Percentiles rank a stretch among this genome's conserved stretches.
These are phyloP conservation scores for Fusarium humuli DNA, from an alignment of 2,329 filamentous ascomycete species.

Conservation along the genomic window DNA sequence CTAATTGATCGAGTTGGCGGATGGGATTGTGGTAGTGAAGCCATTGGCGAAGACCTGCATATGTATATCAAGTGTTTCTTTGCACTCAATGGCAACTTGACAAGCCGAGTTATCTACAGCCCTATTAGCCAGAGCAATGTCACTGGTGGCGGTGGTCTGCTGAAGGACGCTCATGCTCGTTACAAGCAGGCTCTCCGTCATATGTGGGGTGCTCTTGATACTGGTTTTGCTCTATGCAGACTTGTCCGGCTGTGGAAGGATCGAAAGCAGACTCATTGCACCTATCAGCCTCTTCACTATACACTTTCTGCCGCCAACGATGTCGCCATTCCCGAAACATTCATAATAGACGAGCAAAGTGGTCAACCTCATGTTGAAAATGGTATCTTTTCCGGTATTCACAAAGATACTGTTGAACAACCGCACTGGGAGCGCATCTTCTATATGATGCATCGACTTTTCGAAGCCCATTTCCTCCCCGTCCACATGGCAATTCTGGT, in stretches of 20 bases:
- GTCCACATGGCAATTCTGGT: slow-evolving; percentile 75
- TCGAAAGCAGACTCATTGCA: slow-evolving; percentile 65
- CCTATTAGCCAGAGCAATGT: slow-evolving; percentile 81
- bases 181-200: slow-evolving; percentile 79
- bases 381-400: slow-evolving; percentile 67
- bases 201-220: slow-evolving; percentile 81
- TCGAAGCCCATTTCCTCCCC: slow-evolving; percentile 79
- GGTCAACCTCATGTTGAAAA: slow-evolving; percentile 57
- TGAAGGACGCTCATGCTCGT: slow-evolving; percentile 70
- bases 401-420: slow-evolving; percentile 61
- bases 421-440: slow-evolving; percentile 68
- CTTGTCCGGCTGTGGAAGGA: slow-evolving; percentile 68
- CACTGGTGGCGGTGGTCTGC: slow-evolving; percentile 66
- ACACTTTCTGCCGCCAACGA: slow-evolving; percentile 58
- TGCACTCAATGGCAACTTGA: slow-evolving; percentile 75
- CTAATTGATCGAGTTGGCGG: slow-evolving; percentile 76
- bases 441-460: slow-evolving; percentile 74
- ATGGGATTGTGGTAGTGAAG: slow-evolving; percentile 77
- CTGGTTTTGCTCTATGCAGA: slow-evolving; percentile 72
- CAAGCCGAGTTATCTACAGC: slow-evolving; percentile 71
- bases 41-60: slow-evolving; percentile 80
- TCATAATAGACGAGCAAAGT: slow-evolving; percentile 53
- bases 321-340: slow-evolving; percentile 61
- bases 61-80: slow-evolving; percentile 86
- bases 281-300: slow-evolving; percentile 67